Evolutionary conservation across 2,329 filamentous ascomycete genomes (phyloP).

Genomic region (Hysterium pulicare): DNA sequence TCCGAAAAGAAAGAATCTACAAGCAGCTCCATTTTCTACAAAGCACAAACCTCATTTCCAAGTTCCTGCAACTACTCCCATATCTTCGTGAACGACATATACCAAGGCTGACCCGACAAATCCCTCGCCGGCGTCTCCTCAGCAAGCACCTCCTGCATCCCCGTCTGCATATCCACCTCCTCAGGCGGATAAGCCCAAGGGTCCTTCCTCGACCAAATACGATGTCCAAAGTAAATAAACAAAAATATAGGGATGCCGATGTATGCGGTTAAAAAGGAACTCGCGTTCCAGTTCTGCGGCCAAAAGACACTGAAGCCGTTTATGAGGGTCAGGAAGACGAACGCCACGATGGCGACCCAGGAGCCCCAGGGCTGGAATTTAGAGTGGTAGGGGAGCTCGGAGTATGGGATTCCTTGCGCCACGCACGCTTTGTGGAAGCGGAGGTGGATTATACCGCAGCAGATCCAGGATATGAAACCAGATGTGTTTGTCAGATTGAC

Average conservation of each 20-base stretch:
- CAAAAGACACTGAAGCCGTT: constrained; percentile 77
- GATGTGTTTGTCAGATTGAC: constrained; percentile 63
- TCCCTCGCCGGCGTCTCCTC: constrained; percentile 30
- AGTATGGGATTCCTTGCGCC: constrained; percentile 46
- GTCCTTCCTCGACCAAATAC: constrained; percentile 46
- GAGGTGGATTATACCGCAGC: constrained; percentile 55
- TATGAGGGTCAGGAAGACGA: constrained; percentile 63
- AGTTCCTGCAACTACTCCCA: no score
- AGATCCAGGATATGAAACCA: constrained; percentile 54
- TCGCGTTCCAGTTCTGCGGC: constrained; percentile 59
- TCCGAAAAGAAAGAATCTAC: no score
- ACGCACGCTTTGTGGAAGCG: constrained; percentile 59
- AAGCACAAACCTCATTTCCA: no score
- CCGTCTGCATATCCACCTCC: constrained; percentile 53
- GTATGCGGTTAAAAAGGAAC: constrained; percentile 64
- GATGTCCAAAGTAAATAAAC: constrained; percentile 53
- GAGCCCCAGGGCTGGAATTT: constrained; percentile 62
- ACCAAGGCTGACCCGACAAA: constrained; percentile 12
- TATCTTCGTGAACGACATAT: no score
- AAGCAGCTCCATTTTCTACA: no score
- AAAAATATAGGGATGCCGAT: constrained; percentile 63
- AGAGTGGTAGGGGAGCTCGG: constrained; percentile 53
- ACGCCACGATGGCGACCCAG: constrained; percentile 56
- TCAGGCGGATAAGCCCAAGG: constrained; percentile 50
- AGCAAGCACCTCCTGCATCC: constrained; percentile 26